Conservation (phyloP, 164 flowering plant genomes). For the Piper betle region DNA sequence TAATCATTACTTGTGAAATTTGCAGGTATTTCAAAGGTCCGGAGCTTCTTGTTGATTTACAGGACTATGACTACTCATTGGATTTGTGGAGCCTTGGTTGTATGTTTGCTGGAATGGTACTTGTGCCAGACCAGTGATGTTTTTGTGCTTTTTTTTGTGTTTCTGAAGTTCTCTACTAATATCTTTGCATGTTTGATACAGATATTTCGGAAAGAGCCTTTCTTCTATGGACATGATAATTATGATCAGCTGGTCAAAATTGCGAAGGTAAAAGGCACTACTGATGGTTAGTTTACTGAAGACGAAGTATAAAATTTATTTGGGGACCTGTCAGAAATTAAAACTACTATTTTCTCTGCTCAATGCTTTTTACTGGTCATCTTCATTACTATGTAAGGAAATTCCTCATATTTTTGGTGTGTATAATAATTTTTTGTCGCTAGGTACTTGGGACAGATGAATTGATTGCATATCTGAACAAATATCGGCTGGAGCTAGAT, state of each 20-base stretch:
- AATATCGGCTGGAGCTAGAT: slow-evolving; percentile 53
- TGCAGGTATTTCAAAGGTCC: slow-evolving; percentile 97
- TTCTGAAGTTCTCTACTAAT: background rate
- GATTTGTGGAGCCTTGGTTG: slow-evolving; percentile 99
- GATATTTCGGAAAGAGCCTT: slow-evolving; percentile 66
- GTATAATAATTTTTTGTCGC: background rate
- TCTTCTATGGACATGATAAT: slow-evolving; percentile 95
- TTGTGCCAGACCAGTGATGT: slow-evolving; percentile 3
- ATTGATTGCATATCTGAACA: slow-evolving; percentile 49
- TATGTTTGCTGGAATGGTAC: slow-evolving; percentile 99
- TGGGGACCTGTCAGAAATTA: background rate
- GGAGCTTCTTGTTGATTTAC: slow-evolving; percentile 95
- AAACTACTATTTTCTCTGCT: background rate
- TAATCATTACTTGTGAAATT: slow-evolving; percentile 1
- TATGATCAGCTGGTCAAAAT: slow-evolving; percentile 96
- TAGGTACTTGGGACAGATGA: slow-evolving; percentile 78
- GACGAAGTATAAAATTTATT: background rate
- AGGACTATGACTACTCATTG: slow-evolving; percentile 94
- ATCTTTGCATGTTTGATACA: slow-evolving; percentile 17
- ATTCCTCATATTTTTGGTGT: too few relatives aligned
- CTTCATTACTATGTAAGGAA: background rate
- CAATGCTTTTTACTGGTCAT: background rate
- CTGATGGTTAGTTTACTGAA: background rate
- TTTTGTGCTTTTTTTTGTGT: background rate
- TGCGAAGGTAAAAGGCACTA: slow-evolving; percentile 56